These are phyloP conservation scores for Prunus campanulata DNA, from an alignment of 306 rosid genomes.

Conservation along the genomic window DNA sequence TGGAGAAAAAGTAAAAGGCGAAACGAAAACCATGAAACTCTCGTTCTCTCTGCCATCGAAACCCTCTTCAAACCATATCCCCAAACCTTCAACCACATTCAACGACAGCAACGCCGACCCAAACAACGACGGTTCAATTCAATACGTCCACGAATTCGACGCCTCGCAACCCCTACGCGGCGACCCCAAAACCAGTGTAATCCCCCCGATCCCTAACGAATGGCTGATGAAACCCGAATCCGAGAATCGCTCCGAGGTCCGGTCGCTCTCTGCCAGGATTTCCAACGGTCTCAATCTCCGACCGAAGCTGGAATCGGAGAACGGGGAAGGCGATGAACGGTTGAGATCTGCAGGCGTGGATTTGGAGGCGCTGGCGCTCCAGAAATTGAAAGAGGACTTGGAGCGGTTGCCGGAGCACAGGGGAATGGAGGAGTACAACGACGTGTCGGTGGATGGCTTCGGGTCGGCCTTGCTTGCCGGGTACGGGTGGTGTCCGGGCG, in stretches of 20 bases:
- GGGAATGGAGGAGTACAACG: constrained; percentile 67
- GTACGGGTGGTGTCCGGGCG: constrained; percentile 66
- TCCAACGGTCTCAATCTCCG: constrained; percentile 60
- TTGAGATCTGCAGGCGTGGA: neutral
- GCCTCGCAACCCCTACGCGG: constrained; percentile 27
- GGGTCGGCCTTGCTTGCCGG: constrained; percentile 64
- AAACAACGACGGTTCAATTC: neutral
- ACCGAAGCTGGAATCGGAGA: neutral
- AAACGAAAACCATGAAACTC: constrained; percentile 36
- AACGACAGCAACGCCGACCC: neutral
- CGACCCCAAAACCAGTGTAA: constrained; percentile 12
- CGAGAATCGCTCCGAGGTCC: constrained; percentile 22
- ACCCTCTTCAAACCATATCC: constrained; percentile 29
- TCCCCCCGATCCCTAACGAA: constrained; percentile 31
- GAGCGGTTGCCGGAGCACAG: constrained; percentile 54
- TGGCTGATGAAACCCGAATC: constrained; percentile 15
- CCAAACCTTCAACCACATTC: constrained; percentile 27
- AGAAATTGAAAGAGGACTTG: constrained; percentile 59
- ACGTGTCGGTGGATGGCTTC: constrained; percentile 59
- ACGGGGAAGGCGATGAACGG: neutral
- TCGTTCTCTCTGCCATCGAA: constrained; percentile 45
- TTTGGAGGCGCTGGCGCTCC: constrained; percentile 32
- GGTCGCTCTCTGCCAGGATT: constrained; percentile 32
- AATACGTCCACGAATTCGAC: constrained; percentile 37
- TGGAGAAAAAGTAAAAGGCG: neutral